phyloP scores from a whole-genome alignment of 345 rosid species.

The Pelargonium nanum region DNA sequence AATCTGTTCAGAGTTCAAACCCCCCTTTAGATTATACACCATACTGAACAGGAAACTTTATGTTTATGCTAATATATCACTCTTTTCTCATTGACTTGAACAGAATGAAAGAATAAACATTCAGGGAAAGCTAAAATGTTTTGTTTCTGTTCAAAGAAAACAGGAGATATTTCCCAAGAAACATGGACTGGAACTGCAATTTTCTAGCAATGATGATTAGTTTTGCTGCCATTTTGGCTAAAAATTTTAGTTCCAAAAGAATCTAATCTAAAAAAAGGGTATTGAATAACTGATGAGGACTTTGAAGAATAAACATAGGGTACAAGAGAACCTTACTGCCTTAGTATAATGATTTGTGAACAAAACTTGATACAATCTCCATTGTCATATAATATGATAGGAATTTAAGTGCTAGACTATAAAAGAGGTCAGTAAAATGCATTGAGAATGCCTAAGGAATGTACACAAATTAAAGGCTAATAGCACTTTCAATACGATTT shows the following conservation, averaged over 20 bases:
- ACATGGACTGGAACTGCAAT: not conserved
- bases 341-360: not conserved
- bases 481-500: not conserved
- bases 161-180: not conserved
- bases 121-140: too few relatives aligned
- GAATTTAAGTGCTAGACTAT: not conserved
- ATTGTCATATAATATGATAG: too few relatives aligned
- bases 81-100: too few relatives aligned
- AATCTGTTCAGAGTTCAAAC: too few relatives aligned
- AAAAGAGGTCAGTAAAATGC: not conserved
- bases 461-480: not conserved
- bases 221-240: not conserved
- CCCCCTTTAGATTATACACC: too few relatives aligned
- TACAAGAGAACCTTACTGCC: too few relatives aligned
- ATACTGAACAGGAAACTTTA: too few relatives aligned
- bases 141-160: too few relatives aligned
- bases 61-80: too few relatives aligned
- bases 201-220: not conserved
- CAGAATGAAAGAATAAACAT: too few relatives aligned
- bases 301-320: not conserved
- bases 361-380: not conserved
- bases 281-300: not conserved
- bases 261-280: not conserved
- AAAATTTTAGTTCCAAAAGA: not conserved
- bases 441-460: not conserved